Evolutionary conservation across 1,284 basidiomycete genomes (phyloP).

Genomic region (Sporisorium scitamineum): DNA sequence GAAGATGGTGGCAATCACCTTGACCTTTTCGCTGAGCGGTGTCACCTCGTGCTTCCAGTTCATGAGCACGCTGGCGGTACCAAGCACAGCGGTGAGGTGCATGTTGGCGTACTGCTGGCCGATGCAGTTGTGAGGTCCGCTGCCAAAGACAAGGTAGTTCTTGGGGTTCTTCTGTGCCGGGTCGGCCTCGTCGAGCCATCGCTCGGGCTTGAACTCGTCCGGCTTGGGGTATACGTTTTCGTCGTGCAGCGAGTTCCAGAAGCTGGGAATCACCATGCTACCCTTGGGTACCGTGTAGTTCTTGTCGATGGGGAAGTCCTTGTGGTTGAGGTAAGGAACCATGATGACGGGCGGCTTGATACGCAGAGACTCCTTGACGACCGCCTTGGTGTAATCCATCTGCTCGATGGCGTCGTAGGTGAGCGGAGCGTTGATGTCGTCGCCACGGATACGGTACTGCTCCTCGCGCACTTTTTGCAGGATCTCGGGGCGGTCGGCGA

Average conservation of each 20-base stretch:
- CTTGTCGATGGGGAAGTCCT: slow-evolving; percentile 88
- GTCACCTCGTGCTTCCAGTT: slow-evolving; percentile 91
- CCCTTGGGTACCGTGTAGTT: slow-evolving; percentile 91
- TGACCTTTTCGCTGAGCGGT: slow-evolving; percentile 80
- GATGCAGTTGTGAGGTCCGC: slow-evolving; percentile 85
- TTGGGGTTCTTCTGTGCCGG: slow-evolving; percentile 88
- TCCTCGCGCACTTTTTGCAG: slow-evolving; percentile 90
- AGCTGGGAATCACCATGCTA: slow-evolving; percentile 96
- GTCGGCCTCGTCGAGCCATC: slow-evolving; percentile 90
- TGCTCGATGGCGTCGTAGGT: slow-evolving; percentile 90
- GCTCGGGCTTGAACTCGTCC: slow-evolving; percentile 84
- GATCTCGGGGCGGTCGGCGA: slow-evolving; percentile 90
- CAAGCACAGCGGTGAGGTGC: slow-evolving; percentile 89
- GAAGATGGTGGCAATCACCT: slow-evolving; percentile 76
- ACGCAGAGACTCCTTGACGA: slow-evolving; percentile 91
- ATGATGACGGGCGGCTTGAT: slow-evolving; percentile 80
- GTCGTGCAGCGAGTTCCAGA: slow-evolving; percentile 91
- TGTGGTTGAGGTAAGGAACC: slow-evolving; percentile 93
- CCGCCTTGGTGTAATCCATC: slow-evolving; percentile 91
- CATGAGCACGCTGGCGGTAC: slow-evolving; percentile 83
- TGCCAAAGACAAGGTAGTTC: slow-evolving; percentile 96
- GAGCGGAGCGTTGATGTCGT: slow-evolving; percentile 82
- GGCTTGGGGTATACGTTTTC: slow-evolving; percentile 87
- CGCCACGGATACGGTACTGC: slow-evolving; percentile 84
- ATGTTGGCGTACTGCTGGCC: slow-evolving; percentile 91